Base-by-base conservation (phyloP, 2,329 filamentous ascomycete species). In the Penicillium sumatraense region DNA sequence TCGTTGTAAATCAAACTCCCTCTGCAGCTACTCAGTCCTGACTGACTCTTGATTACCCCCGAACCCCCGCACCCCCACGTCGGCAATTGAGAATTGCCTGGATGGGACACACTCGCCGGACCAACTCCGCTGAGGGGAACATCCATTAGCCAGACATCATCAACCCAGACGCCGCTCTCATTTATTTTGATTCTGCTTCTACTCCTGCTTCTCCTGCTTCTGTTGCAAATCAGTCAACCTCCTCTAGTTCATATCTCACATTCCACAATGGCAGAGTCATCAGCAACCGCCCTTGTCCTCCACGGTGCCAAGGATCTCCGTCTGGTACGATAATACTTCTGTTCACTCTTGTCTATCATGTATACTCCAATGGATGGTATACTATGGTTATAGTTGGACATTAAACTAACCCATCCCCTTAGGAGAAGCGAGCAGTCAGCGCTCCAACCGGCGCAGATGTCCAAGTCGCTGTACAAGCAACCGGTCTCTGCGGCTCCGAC, bases 401-500 rank as follows among this genome's bases (percentile, higher is more conserved):
- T 27, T 54, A 63, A 55, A 67, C 44, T 38, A 9, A 42, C 9
- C 35, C 5, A 42, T 24, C 9, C 24, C n/a, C n/a, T 10, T 63
- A 86, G 84, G 84, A 86, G 79, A 71, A 75, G 46, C 80, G 83
- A 59, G 65, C 71, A 9, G 70, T 83, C 42, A 61, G 76, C 26
- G 62, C 77, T 13, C 84, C 83, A 13, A 67, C 69, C 36, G 69
- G 76, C 24, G 71, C 75, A 59, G 86, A 89, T 70, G 81, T 90
- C 50, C 83, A 89, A 74, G 74, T 90, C 59, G 80, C 82, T 59
- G 80, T 90, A 59, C 83, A 82, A 58, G 81, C 83, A 61, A 90
- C 87, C 4, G 87, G 87, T 24, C 85, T 90, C 68, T 90, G 87
- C 72, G 87, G 87, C 68, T 87, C 84, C 48, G 87, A 90, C 71